Evolutionary conservation across 768 basidiomycete genomes (phyloP), one percentile per base, ranked within the genome.

Genomic region (Phaffia tasmanica): DNA sequence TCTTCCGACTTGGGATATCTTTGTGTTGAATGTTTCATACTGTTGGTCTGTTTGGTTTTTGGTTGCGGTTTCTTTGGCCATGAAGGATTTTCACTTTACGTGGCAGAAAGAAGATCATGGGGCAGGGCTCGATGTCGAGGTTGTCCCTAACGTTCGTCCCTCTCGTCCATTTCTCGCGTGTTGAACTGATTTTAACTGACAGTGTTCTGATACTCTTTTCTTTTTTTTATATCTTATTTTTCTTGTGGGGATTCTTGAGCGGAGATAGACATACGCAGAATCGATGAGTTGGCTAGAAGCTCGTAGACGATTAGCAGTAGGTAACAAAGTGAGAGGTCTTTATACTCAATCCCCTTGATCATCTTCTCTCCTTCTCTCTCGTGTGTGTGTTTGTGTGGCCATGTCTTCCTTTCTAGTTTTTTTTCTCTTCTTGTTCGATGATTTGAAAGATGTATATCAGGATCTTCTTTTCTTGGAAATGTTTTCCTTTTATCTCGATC

Each of bases 231-330:
- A 3, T 3, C 29, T 29, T 32, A 18, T 25, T 53, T 16, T 14
- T 30, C 49, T 6, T 6, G 30, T 14, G 21, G 14, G n/a, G n/a
- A 15, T 58, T n/a, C 15, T 21, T 11, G 14, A 15, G 8, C 27
- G 57, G 29, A 21, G 27, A 0, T 1, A 63, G 27, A 73, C 70
- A 3, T 72, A 70, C 66, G 47, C 76, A 85, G 89, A 90, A 74
- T 84, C 86, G 7, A 91, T 92, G 88, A 76, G 84, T 29, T 91
- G 87, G 85, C 76, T 91, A 27, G 88, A 90, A 74, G 88, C 85
- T 0, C 83, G 81, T 67, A 79, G 88, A 6, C 84, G 87, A 1
- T 77, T 89, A 8, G 84, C 85, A 72, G 76, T 87, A 54, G 86
- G 86, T 3, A 80, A 81, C 42, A 83, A 85, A 71, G 87, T 89